These are phyloP conservation scores for Graphilbum sp. DNA, from an alignment of 2,329 filamentous ascomycete species.

Conservation along the genomic window DNA sequence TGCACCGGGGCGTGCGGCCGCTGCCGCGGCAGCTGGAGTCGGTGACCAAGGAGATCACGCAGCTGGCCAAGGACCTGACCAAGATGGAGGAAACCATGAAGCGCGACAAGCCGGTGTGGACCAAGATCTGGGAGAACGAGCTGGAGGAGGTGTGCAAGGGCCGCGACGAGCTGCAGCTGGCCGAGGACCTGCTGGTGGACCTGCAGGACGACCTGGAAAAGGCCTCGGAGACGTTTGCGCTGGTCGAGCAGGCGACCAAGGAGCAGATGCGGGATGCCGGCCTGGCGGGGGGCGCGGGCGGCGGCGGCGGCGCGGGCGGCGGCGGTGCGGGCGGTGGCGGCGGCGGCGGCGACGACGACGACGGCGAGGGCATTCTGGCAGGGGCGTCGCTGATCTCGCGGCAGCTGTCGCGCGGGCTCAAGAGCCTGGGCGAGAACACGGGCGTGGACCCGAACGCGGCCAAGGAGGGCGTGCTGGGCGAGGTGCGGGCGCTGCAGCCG, in stretches of 20 bases:
- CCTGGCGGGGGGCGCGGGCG: constrained; percentile 31
- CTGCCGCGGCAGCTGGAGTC: constrained; percentile 76
- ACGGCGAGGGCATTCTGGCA: constrained; percentile 14
- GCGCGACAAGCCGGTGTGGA: constrained; percentile 90
- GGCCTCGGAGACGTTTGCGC: constrained; percentile 77
- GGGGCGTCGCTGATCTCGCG: constrained; percentile 14
- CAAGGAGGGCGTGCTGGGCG: constrained; percentile 81
- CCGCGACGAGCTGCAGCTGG: constrained; percentile 83
- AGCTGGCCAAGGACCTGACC: constrained; percentile 71
- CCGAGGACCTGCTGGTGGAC: constrained; percentile 88
- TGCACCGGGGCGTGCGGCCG: constrained; percentile 79
- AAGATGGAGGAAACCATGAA: constrained; percentile 87
- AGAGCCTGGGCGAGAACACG: constrained; percentile 29
- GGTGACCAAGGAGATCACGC: constrained; percentile 75
- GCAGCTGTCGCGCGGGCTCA: constrained; percentile 39
- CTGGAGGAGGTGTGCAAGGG: constrained; percentile 92
- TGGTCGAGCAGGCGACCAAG: constrained; percentile 96
- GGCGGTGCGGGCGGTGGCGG: constrained; percentile 30
- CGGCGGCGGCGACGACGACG: constrained; percentile 24
- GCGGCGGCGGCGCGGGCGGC: constrained; percentile 31
- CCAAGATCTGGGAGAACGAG: constrained; percentile 98
- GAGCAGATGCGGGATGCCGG: constrained; percentile 74
- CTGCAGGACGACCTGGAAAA: constrained; percentile 91
- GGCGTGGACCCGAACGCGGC: constrained; percentile 56
- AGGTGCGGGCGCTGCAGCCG: constrained; percentile 82